Evolutionary conservation across 208 protist genomes (phyloP).

Genomic region (Trypanosoma melophagium): DNA sequence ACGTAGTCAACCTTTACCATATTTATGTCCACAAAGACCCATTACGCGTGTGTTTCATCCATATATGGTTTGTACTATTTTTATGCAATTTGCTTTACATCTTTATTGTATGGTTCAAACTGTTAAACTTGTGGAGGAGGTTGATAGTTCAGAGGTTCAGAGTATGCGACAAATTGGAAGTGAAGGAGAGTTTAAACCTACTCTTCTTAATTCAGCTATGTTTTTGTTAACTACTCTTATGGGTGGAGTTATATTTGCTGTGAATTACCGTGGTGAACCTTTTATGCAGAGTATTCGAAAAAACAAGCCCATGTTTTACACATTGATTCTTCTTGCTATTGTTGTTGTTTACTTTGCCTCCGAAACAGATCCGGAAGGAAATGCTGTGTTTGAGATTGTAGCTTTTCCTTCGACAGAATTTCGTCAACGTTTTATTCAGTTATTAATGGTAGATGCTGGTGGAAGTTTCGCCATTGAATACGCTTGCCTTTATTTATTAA

Average conservation of each 20-base stretch:
- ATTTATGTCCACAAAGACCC: slow-evolving; percentile 91
- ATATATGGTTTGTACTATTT: slow-evolving; percentile 94
- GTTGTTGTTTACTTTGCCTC: slow-evolving; percentile 82
- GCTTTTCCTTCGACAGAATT: slow-evolving; percentile 83
- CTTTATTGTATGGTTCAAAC: slow-evolving; percentile 90
- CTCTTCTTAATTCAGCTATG: slow-evolving; percentile 96
- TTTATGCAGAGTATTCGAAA: slow-evolving; percentile 93
- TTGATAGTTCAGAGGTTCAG: slow-evolving; percentile 54
- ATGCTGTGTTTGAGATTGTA: slow-evolving; percentile 86
- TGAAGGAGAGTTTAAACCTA: slow-evolving; percentile 94
- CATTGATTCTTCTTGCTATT: slow-evolving; percentile 68
- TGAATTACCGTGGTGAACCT: slow-evolving; percentile 97
- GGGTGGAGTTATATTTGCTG: slow-evolving; percentile 95
- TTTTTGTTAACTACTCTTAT: slow-evolving; percentile 95
- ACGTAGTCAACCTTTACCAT: slow-evolving; percentile 89
- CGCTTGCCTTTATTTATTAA: slow-evolving; percentile 68
- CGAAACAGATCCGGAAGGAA: slow-evolving; percentile 75
- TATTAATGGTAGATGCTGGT: slow-evolving; percentile 70
- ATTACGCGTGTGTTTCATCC: slow-evolving; percentile 94
- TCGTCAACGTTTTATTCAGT: slow-evolving; percentile 63
- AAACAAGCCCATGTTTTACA: slow-evolving; percentile 91
- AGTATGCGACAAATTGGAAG: slow-evolving; percentile 58
- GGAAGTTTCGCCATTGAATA: slow-evolving; percentile 83
- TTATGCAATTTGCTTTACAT: slow-evolving; percentile 96
- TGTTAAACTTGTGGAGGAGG: slow-evolving; percentile 68